A percentile compares a stretch with the other conserved stretches of the same genome.
Evolutionary conservation across 225 moss, liverwort and hornwort species (phyloP).

Genomic region (Takakia lepidozioides): DNA sequence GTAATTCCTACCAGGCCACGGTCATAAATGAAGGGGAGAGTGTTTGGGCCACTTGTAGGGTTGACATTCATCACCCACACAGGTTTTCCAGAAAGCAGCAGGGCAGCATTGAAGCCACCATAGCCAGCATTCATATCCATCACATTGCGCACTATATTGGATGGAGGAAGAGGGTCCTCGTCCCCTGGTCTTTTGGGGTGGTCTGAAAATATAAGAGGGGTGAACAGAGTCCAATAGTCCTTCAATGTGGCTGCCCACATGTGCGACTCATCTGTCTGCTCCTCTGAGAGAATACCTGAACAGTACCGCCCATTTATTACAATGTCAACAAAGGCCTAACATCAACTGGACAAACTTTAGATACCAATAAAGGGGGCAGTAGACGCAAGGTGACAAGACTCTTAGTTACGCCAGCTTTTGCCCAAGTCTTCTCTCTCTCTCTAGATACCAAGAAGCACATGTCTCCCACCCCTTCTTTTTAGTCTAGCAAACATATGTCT

Average conservation of each 20-base stretch:
- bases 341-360: too few species aligned
- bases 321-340: too few species aligned
- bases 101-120: slow-evolving; percentile 30
- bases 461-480: too few species aligned
- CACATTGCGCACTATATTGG: slow-evolving; percentile 26
- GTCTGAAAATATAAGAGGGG: slow-evolving; percentile 38
- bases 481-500: too few species aligned
- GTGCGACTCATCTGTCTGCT: slow-evolving; percentile 24
- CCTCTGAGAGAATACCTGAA: slow-evolving; percentile 27
- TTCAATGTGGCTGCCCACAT: slow-evolving; percentile 25
- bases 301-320: background rate
- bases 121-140: slow-evolving; percentile 48
- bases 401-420: too few species aligned
- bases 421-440: too few species aligned
- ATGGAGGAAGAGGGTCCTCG: slow-evolving; percentile 16
- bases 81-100: slow-evolving; percentile 21
- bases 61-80: slow-evolving; percentile 50
- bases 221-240: slow-evolving; percentile 40
- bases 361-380: too few species aligned
- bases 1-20: slow-evolving; percentile 33
- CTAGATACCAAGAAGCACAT: too few species aligned
- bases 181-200: slow-evolving; percentile 33
- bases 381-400: too few species aligned
- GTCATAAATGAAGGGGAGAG: slow-evolving; percentile 34
- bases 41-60: slow-evolving; percentile 29